Evolutionary conservation across 768 basidiomycete genomes (phyloP), one percentile per base, ranked within the genome.

Genomic region (Cystobasidium ongulense): DNA sequence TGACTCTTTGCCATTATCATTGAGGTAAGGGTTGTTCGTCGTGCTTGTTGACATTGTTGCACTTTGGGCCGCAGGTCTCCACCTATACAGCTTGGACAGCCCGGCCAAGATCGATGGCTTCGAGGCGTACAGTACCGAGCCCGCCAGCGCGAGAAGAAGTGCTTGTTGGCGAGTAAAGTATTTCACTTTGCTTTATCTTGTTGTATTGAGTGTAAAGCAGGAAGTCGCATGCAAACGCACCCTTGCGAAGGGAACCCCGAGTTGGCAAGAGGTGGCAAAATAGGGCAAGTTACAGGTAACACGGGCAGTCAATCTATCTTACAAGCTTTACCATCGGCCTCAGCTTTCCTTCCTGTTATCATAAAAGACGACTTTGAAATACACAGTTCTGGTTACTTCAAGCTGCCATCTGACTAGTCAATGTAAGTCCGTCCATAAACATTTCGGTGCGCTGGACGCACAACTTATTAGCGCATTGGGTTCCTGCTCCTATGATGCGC

Each of bases 1-100:
- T 10, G 63, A 64, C 29, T 73, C 72, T 36, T 73, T 63, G 17
- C 57, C 57, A 31, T 27, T 35, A 2, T 59, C 57, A 29, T 59
- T 59, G 23, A 59, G 25, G 23, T 59, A 59, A 13, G 46, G 46
- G n/a, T 59, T 59, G 57, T 27, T 59, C 17, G 5, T 4, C 5
- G 57, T 23, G 4, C 15, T 21, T 50, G 46, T 50, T 50, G 46
- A 17, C 46, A 50, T 50, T 50, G 46, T 21, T 50, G 46, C 46
- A 50, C 46, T 50, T 50, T 50, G 46, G 15, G 18, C 4, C 46
- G 46, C 10, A 50, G 46, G 21, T 50, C 21, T 7, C 46, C 46
- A 50, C 46, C 3, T 50, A n/a, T n/a, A n/a, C 18, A 50, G 5
- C 21, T n/a, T 50, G 46, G n/a, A 50, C n/a, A 50, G n/a, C 46